phyloP scores from a whole-genome alignment of 2,329 filamentous ascomycete species.

The Penicillium sp. region DNA sequence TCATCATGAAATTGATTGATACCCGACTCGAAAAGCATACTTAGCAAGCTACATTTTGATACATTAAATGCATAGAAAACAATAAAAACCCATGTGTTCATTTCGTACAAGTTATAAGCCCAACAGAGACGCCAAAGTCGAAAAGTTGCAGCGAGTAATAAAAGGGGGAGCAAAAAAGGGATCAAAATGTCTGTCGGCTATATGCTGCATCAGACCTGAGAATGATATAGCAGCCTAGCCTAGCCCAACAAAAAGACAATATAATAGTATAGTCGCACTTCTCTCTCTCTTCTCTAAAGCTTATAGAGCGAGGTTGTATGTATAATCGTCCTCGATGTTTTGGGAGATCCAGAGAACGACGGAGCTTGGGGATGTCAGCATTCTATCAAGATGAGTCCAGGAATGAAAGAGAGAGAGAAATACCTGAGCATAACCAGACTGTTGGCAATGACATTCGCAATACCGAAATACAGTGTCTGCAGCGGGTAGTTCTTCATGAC shows the following conservation, averaged over 20 bases:
- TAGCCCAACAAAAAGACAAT: background rate
- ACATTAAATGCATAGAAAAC: background rate
- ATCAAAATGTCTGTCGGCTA: background rate
- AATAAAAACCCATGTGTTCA: background rate
- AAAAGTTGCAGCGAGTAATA: background rate
- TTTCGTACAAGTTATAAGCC: background rate
- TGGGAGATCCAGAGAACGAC: constrained; percentile 66
- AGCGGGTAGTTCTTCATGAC: constrained; percentile 57
- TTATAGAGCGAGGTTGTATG: constrained; percentile 63
- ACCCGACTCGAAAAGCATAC: background rate
- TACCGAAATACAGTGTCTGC: constrained; percentile 63
- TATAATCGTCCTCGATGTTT: constrained; percentile 71
- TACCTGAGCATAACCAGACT: constrained; percentile 64
- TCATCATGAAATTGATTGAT: background rate
- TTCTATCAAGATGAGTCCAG: background rate
- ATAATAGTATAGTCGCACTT: background rate
- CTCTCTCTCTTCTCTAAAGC: background rate
- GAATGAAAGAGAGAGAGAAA: constrained; percentile 18
- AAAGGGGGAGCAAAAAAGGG: background rate
- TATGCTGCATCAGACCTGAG: background rate
- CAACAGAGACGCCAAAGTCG: background rate
- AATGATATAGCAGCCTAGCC: background rate
- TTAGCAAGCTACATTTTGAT: background rate
- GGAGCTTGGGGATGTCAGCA: constrained; percentile 45
- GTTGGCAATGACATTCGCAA: constrained; percentile 64